Evolutionary conservation across 139 green algal genomes (phyloP).

Genomic region (Micractinium sp.): DNA sequence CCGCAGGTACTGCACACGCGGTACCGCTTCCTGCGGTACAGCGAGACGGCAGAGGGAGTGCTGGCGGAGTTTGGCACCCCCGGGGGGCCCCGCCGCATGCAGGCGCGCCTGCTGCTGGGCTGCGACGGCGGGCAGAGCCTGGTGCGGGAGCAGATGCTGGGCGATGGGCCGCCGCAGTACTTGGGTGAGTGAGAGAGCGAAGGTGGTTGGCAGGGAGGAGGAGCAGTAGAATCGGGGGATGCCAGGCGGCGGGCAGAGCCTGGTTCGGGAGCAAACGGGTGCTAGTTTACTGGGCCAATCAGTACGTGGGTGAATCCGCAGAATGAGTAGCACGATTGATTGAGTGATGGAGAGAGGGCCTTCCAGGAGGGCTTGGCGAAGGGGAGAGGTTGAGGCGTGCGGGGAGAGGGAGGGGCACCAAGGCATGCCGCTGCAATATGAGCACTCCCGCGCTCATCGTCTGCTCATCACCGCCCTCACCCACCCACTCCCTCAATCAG

Average conservation of each 20-base stretch:
- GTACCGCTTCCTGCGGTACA: slow-evolving; percentile 19
- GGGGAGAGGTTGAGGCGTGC: too few species aligned
- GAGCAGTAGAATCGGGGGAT: neutral
- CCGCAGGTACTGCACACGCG: neutral
- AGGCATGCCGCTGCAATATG: too few species aligned
- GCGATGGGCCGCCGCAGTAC: neutral
- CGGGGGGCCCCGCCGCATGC: neutral
- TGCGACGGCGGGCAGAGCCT: slow-evolving; percentile 8
- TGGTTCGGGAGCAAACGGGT: neutral
- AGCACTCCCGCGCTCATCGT: too few species aligned
- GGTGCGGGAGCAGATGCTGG: slow-evolving; percentile 16
- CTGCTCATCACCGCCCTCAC: neutral
- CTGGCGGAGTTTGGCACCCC: slow-evolving; percentile 9
- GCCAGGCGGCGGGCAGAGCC: neutral
- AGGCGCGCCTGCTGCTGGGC: neutral
- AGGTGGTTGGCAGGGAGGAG: neutral
- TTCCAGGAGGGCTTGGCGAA: too few species aligned
- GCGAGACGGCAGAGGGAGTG: slow-evolving; percentile 6
- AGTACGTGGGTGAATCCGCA: too few species aligned
- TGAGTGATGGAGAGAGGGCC: too few species aligned
- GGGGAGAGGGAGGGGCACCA: neutral
- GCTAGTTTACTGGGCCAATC: too few species aligned
- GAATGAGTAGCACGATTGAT: too few species aligned
- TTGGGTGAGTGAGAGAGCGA: neutral
- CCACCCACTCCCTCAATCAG: too few species aligned